Base-by-base conservation (phyloP, 202 grass and related monocot genomes). In the Digitaria exilis region DNA sequence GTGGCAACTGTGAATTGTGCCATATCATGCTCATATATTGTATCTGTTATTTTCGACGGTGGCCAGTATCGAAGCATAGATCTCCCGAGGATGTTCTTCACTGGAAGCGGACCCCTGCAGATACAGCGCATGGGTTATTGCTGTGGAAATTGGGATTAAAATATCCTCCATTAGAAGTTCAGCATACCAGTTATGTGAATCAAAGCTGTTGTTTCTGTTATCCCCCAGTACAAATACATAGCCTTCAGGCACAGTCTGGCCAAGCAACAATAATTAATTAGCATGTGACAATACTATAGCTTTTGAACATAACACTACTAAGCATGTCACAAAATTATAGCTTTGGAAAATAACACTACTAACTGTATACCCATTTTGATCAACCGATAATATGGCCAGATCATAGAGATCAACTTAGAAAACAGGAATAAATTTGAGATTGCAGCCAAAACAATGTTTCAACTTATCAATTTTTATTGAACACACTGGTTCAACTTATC, bases 41-140 rank as follows among this genome's bases (percentile, higher is more conserved):
- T 96, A 82, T 99, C 88, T 62, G 96, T 80, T 69, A 99, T 99
- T 86, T 82, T 99, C 9, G 96, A 96, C 50, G 96, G 89, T 0
- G 96, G 96, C 96, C 96, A 99, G 62, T 99, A 99, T 15, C 96
- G 87, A 56, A 99, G 85, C 50, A 99, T 81, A 64, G 93, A 99
- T 77, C 96, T 91, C 49, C 96, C 96, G 41, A 99, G 79, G 78
- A 99, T 94, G 81, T 92, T 92, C 88, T 96, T 96, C 56, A 99
- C 85, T 3, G 96, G 84, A 24, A 99, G 87, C 0, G 96, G 91
- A 9, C 96, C 96, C 96, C 96, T 99, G 82, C 39, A 94, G n/a
- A 62, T 7, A 76, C n/a, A 89, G 21, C n/a, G n/a, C 16, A 48
- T 86, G 11, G 86, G 74, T 18, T 22, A 65, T 25, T 43, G 13